Conservation (phyloP, 495 filamentous ascomycete genomes). For the Margaritispora aquatica region DNA sequence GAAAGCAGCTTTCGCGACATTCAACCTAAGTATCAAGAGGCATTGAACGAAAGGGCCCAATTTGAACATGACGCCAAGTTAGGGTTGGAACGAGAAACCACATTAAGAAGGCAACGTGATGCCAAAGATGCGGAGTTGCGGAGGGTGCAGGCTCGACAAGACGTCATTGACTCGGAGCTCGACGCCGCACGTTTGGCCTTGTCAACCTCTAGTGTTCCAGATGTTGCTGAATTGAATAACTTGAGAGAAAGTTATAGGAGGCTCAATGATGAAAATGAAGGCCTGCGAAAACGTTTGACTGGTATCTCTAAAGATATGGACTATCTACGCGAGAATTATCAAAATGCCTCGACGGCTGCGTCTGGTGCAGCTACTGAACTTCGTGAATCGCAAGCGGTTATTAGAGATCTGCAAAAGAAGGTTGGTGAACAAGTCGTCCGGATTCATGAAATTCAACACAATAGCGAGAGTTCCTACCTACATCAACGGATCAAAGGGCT, state of each 20-base stretch:
- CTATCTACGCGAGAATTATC: conserved; percentile 19
- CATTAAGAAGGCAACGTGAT: conserved; percentile 5
- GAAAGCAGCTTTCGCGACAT: conserved; percentile 12
- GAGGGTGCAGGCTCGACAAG: conserved; percentile 14
- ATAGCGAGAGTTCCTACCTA: not conserved
- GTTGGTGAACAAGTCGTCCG: conserved; percentile 9
- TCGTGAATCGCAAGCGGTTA: not conserved
- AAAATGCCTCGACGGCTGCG: conserved; percentile 15
- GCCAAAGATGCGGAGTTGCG: conserved; percentile 6
- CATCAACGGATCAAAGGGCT: conserved; percentile 62
- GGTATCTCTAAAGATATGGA: conserved; percentile 13
- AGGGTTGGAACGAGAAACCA: not conserved
- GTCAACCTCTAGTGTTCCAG: conserved; percentile 7
- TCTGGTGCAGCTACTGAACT: conserved; percentile 5
- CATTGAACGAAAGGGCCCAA: conserved; percentile 19
- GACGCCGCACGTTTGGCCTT: conserved; percentile 7
- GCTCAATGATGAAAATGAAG: conserved; percentile 4
- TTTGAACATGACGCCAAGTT: conserved; percentile 12
- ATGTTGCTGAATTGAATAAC: conserved; percentile 9
- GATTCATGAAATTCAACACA: conserved; percentile 16
- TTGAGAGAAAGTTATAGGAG: conserved; percentile 9
- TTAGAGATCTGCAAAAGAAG: conserved; percentile 1
- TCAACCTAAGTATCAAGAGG: conserved; percentile 22
- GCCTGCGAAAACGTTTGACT: conserved; percentile 10
- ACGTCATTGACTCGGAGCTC: conserved; percentile 5